Evolutionary conservation across 2,329 filamentous ascomycete genomes (phyloP).

Genomic region (Venturia aucupariae): DNA sequence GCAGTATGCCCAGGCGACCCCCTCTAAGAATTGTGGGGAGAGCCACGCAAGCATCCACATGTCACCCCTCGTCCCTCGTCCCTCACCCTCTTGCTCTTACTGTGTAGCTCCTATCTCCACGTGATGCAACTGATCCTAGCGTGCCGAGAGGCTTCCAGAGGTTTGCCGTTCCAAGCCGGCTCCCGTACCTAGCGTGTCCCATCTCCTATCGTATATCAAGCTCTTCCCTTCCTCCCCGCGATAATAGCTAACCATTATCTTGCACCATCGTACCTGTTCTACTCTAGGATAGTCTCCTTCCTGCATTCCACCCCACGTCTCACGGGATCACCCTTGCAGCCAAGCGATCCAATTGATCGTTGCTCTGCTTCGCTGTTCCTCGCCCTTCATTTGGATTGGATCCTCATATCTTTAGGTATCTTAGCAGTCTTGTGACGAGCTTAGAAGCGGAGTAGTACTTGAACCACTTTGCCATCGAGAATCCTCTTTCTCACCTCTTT

Average conservation of each 20-base stretch:
- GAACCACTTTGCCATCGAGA: background rate
- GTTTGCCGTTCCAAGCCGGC: background rate
- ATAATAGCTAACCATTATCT: background rate
- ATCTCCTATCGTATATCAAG: background rate
- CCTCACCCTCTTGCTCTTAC: background rate
- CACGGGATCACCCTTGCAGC: slow-evolving; percentile 12
- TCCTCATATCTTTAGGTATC: background rate
- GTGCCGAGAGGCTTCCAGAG: background rate
- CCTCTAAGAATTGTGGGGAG: background rate
- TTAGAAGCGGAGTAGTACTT: slow-evolving; percentile 3
- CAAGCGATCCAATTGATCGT: background rate
- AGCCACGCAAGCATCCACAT: no score
- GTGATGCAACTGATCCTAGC: background rate
- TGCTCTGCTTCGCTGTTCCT: background rate
- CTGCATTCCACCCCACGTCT: slow-evolving; percentile 1
- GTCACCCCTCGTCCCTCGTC: no score
- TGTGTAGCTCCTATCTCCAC: background rate
- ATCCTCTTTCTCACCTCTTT: background rate
- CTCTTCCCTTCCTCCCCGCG: background rate
- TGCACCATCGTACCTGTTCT: background rate
- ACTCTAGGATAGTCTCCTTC: background rate
- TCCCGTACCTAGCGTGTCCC: background rate
- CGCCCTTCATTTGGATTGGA: background rate
- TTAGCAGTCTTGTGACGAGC: background rate
- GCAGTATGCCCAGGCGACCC: background rate